Base-by-base conservation (phyloP, 106 monocot genomes). In the Agapanthus africanus region DNA sequence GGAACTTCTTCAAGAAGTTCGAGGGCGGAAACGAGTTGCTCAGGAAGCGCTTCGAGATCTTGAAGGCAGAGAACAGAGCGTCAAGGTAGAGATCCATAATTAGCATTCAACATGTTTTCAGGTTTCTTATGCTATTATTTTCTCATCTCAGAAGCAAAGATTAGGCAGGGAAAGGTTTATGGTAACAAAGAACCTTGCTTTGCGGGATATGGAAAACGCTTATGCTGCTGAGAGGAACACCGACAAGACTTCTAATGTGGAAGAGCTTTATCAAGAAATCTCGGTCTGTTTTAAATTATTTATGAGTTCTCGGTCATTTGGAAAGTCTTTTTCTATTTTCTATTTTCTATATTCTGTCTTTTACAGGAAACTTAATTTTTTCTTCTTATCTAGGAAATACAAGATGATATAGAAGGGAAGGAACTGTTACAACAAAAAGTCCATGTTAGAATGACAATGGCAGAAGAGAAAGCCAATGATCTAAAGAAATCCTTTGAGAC, bases 201-300 rank as follows among this genome's bases (percentile, higher is more conserved):
- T 82, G 70, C 77, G 56, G 66, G 85, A 87, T 66, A 68, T 83
- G 71, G 79, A 77, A 67, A 85, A 76, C 68, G 28, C 82, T 78
- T 75, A 73, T 77, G 79, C 78, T 28, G 54, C 81, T 36, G 87
- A 90, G 47, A 47, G 25, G 71, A 80, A 38, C 73, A 23, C 61
- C 68, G 86, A 75, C 10, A 37, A 70, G 42, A 50, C 37, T 49
- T 54, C 76, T 37, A 73, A 80, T 79, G 77, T 76, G 36, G 85
- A 81, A 18, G 97, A 93, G 70, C 78, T 93, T 77, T 66, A 79
- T 65, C 76, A 80, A 76, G 92, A 99, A 80, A 87, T 92, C 38
- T 79, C 62, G 69, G 97, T 99, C n/a, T 68, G 80, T 78, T 72
- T 7, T 54, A 7, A 37, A 1, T 61, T 72, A 61, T 23, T 37